Evolutionary conservation across 805 yeast genomes (phyloP), one percentile per base, ranked within the genome.

Genomic region (Pichia occidentalis): DNA sequence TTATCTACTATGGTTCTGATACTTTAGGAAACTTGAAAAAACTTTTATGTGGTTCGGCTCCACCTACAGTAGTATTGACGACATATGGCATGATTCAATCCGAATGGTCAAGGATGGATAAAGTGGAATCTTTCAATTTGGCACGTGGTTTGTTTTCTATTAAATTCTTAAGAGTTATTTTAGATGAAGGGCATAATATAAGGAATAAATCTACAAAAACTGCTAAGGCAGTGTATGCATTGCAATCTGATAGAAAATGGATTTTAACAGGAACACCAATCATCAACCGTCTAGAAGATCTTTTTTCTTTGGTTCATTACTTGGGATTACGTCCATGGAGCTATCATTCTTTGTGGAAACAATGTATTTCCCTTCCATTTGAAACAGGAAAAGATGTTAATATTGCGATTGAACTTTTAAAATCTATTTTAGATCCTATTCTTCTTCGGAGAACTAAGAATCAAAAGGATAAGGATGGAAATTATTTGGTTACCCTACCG

Each of bases 111-210:
- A 67, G 71, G 43, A 46, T 69, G 19, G 49, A 61, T 13, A 66
- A 60, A 26, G 32, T 43, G 5, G 53, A 56, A 5, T 9, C 19
- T 14, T n/a, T 20, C 5, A 45, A 46, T 5, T 54, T 63, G 1
- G 52, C 56, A 8, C 51, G 60, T 19, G 94, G 95, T 0, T 52
- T 90, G 4, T 87, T 70, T 54, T 75, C 86, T 1, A 75, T 85
- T 3, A 71, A 76, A 31, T 90, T 80, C 54, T 78, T 81, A 49
- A 67, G 97, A 34, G 63, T 88, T 4, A 50, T 60, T 23, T 54
- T 90, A 8, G 97, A 88, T 59, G 97, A 88, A 59, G 97, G 92
- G 8, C 97, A 90, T 54, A 83, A 72, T 19, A 88, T 88, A 42
- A 68, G 95, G 52, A 88, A 87, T 56, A 67, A 88, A 50, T 63